phyloP scores from a whole-genome alignment of 2,329 filamentous ascomycete genomes.

The Aspergillus calidoustus region DNA sequence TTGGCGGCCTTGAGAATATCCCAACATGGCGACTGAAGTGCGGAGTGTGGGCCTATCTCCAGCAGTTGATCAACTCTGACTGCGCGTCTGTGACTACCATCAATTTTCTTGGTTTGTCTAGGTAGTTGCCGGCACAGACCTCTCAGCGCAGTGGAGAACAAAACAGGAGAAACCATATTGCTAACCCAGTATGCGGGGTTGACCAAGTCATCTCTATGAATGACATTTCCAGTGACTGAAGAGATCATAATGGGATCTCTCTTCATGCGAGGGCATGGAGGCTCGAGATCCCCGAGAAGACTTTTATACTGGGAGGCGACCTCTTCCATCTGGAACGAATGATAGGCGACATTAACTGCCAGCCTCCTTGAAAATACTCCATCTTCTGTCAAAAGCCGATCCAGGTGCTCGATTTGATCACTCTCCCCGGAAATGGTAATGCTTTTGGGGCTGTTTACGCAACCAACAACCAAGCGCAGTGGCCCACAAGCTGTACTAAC shows the following conservation, averaged over 20 bases:
- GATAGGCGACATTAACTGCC: slow-evolving; percentile 25
- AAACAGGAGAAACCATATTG: background rate
- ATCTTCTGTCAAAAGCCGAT: slow-evolving; percentile 11
- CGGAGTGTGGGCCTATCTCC: background rate
- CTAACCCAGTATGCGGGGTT: background rate
- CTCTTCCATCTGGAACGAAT: slow-evolving; percentile 15
- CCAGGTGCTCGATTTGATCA: slow-evolving; percentile 8
- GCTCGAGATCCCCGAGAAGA: slow-evolving; percentile 11
- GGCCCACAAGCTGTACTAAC: background rate
- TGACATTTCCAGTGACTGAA: background rate
- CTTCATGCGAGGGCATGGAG: background rate
- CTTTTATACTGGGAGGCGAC: background rate
- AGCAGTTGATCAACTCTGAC: background rate
- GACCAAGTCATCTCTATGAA: background rate
- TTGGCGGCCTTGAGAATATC: background rate
- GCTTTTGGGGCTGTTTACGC: slow-evolving; percentile 9
- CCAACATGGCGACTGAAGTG: background rate
- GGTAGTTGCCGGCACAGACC: background rate
- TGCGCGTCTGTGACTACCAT: background rate
- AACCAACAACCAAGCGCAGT: background rate
- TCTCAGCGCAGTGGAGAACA: background rate
- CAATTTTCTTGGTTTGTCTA: background rate
- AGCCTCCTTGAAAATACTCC: slow-evolving; percentile 14
- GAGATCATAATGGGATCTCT: background rate
- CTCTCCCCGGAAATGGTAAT: slow-evolving; percentile 13